Percentiles rank a stretch among this genome's conserved stretches.
phyloP scores from a whole-genome alignment of 495 filamentous ascomycete genomes.

The Lophiostoma macrostomum region DNA sequence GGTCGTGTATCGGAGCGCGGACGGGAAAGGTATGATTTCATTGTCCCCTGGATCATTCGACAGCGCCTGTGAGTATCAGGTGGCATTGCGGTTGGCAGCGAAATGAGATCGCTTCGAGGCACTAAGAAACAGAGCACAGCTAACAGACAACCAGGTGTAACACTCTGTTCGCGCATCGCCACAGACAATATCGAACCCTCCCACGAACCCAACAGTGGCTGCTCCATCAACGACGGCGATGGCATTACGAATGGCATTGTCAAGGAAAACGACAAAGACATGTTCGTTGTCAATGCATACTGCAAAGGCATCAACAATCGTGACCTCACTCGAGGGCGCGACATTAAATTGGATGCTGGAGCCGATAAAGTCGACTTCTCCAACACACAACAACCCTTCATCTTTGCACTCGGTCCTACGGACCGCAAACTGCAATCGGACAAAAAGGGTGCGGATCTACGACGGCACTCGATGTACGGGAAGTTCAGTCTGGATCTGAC shows the following conservation, averaged over 20 bases:
- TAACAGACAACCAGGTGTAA: slow-evolving; percentile 41
- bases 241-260: slow-evolving; percentile 39
- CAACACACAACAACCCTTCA: slow-evolving; percentile 44
- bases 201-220: slow-evolving; percentile 41
- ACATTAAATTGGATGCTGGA: too few relatives aligned
- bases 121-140: not conserved
- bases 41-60: not conserved
- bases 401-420: slow-evolving; percentile 55
- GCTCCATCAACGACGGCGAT: slow-evolving; percentile 34
- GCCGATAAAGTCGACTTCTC: slow-evolving; percentile 39
- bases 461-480: slow-evolving; percentile 55
- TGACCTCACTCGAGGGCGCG: not conserved
- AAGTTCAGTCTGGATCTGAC: slow-evolving; percentile 53
- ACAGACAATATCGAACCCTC: slow-evolving; percentile 50
- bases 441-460: slow-evolving; percentile 43
- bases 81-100: too few relatives aligned
- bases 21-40: slow-evolving; percentile 38
- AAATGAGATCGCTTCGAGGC: too few relatives aligned
- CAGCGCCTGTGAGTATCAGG: not conserved
- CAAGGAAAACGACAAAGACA: slow-evolving; percentile 42
- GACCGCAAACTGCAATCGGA: slow-evolving; percentile 42
- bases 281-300: slow-evolving; percentile 47
- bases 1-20: slow-evolving; percentile 47
- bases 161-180: slow-evolving; percentile 48
- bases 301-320: slow-evolving; percentile 46